Percentiles rank a stretch among this genome's conserved stretches.
Conservation (phyloP, 345 rosid species). For the Sisymbrium irio region DNA sequence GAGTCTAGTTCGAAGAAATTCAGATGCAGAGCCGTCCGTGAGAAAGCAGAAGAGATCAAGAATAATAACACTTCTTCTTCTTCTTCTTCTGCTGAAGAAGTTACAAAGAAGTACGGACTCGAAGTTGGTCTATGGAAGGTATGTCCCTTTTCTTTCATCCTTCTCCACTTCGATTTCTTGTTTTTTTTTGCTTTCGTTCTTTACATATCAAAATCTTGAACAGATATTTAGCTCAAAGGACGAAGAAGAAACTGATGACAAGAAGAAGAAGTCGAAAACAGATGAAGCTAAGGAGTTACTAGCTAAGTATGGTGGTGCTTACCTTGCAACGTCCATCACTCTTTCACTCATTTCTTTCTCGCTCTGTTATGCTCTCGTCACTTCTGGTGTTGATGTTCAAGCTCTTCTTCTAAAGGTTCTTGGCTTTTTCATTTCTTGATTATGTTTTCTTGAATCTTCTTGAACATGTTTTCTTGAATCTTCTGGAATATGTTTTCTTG, state of each 20-base stretch:
- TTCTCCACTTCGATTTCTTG: neutral
- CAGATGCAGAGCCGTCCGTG: constrained; percentile 55
- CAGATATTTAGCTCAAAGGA: constrained; percentile 79
- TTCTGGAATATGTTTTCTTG: too few relatives aligned
- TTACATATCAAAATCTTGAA: neutral
- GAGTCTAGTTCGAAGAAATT: constrained; percentile 40
- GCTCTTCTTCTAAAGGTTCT: constrained; percentile 66
- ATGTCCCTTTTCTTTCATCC: constrained; percentile 13
- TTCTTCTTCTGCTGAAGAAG: constrained; percentile 59
- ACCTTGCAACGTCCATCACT: constrained; percentile 85
- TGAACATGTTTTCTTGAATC: too few relatives aligned
- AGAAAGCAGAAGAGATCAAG: constrained; percentile 49
- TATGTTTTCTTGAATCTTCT: too few relatives aligned
- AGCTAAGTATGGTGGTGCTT: constrained; percentile 90
- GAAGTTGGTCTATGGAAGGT: constrained; percentile 97
- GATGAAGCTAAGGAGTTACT: constrained; percentile 82
- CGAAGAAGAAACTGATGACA: constrained; percentile 47
- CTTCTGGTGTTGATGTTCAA: constrained; percentile 75
- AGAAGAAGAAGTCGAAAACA: constrained; percentile 54
- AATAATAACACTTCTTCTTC: constrained; percentile 40
- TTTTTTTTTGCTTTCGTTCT: neutral
- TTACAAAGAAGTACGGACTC: constrained; percentile 81
- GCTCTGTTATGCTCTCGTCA: constrained; percentile 64
- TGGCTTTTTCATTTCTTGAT: neutral
- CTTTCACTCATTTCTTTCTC: constrained; percentile 83